These are phyloP conservation scores for Clohesyomyces aquaticus DNA, from an alignment of 495 filamentous ascomycete species.

Conservation along the genomic window DNA sequence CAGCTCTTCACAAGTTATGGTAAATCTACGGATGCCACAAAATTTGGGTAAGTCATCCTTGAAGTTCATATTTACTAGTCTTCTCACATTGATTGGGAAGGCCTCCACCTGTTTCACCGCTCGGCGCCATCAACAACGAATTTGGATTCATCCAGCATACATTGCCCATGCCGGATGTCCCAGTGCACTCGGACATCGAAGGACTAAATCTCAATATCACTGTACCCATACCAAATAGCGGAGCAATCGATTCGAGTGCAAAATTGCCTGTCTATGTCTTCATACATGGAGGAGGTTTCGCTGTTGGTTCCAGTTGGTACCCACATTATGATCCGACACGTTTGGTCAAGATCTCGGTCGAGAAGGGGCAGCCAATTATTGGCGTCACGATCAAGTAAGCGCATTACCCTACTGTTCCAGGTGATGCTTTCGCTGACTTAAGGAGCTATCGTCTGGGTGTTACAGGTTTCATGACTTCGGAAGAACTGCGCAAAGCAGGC, in stretches of 20 bases:
- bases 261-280: slow-evolving; percentile 42
- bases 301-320: slow-evolving; percentile 50
- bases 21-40: slow-evolving; percentile 32
- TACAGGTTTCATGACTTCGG: slow-evolving; percentile 38
- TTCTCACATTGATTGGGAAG: not conserved
- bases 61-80: not conserved
- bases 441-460: slow-evolving; percentile 31
- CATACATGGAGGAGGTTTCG: slow-evolving; percentile 44
- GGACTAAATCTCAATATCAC: slow-evolving; percentile 43
- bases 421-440: not conserved
- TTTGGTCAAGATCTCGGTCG: slow-evolving; percentile 34
- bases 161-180: slow-evolving; percentile 30
- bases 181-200: slow-evolving; percentile 38
- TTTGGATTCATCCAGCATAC: slow-evolving; percentile 40
- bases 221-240: slow-evolving; percentile 17
- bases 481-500: slow-evolving; percentile 38
- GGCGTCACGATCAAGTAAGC: slow-evolving; percentile 38
- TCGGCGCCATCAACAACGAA: slow-evolving; percentile 25
- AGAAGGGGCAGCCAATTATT: slow-evolving; percentile 38
- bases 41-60: slow-evolving; percentile 32
- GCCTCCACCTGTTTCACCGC: slow-evolving; percentile 34
- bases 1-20: slow-evolving; percentile 33
- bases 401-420: not conserved
- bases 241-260: slow-evolving; percentile 8
- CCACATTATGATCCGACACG: slow-evolving; percentile 49